Percentiles rank a stretch among this genome's conserved stretches.
Evolutionary conservation across 1,139 yeast genomes (phyloP).

Genomic region (Eremothecium gossypii): DNA sequence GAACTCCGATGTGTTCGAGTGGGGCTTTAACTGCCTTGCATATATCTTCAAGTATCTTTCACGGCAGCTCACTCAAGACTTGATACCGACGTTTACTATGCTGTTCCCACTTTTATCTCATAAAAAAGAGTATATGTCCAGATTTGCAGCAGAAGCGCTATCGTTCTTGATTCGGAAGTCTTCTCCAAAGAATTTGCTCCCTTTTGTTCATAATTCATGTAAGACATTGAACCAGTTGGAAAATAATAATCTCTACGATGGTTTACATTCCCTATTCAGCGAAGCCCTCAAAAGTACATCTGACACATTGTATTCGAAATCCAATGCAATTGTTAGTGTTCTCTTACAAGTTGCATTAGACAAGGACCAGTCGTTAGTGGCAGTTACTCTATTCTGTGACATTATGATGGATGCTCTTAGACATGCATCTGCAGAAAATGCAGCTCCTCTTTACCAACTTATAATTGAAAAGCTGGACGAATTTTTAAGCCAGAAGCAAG

Average conservation of each 20-base stretch:
- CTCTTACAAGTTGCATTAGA: slow-evolving; percentile 35
- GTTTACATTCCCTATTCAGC: slow-evolving; percentile 54
- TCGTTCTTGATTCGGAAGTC: slow-evolving; percentile 76
- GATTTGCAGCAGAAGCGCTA: slow-evolving; percentile 86
- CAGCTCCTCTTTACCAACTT: slow-evolving; percentile 38
- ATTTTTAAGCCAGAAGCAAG: slow-evolving; percentile 10
- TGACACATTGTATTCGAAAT: slow-evolving; percentile 66
- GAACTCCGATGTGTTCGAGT: slow-evolving; percentile 47
- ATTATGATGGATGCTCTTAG: slow-evolving; percentile 50
- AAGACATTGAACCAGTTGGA: slow-evolving; percentile 35
- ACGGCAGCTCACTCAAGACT: slow-evolving; percentile 49
- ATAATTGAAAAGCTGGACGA: slow-evolving; percentile 29
- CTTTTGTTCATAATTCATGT: slow-evolving; percentile 44
- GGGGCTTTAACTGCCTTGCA: slow-evolving; percentile 79
- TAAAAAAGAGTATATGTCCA: slow-evolving; percentile 53
- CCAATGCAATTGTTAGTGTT: slow-evolving; percentile 40
- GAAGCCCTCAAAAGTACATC: slow-evolving; percentile 71
- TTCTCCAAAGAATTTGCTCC: slow-evolving; percentile 38
- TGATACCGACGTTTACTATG: slow-evolving; percentile 57
- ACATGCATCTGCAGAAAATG: slow-evolving; percentile 51
- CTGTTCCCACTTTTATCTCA: slow-evolving; percentile 57
- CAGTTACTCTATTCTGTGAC: slow-evolving; percentile 46
- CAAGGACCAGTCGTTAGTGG: slow-evolving; percentile 16
- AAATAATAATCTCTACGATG: slow-evolving; percentile 41
- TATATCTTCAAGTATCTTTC: slow-evolving; percentile 83